Percentiles rank a stretch among this genome's conserved stretches.
These are phyloP conservation scores for Trypanosoma cruzi DNA, from an alignment of 208 protist genomes.

Conservation along the genomic window DNA sequence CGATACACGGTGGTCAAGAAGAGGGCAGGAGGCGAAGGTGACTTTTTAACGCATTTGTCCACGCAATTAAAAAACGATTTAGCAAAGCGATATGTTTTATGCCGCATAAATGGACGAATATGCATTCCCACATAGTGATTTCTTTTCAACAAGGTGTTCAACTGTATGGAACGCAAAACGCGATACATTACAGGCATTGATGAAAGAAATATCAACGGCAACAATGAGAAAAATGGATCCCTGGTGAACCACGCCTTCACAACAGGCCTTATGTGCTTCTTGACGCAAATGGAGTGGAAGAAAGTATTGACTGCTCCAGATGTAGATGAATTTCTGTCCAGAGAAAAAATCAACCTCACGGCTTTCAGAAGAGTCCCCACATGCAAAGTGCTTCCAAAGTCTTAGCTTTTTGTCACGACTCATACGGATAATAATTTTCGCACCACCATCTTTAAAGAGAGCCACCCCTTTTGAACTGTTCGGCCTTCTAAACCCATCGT, in stretches of 20 bases:
- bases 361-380: constrained; percentile 9
- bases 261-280: constrained; percentile 9
- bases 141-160: neutral
- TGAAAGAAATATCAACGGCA: constrained; percentile 23
- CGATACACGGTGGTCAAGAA: constrained; percentile 32
- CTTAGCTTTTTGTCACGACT: constrained; percentile 33
- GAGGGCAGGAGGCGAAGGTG: neutral
- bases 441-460: constrained; percentile 25
- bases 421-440: constrained; percentile 33
- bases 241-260: constrained; percentile 8
- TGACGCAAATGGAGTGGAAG: constrained; percentile 27
- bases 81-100: constrained; percentile 4
- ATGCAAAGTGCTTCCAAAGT: constrained; percentile 29
- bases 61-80: constrained; percentile 20
- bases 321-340: constrained; percentile 30
- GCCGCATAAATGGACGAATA: constrained; percentile 20
- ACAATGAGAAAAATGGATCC: constrained; percentile 20
- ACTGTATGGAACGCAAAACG: constrained; percentile 3
- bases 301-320: constrained; percentile 49
- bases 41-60: neutral
- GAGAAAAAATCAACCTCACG: constrained; percentile 25
- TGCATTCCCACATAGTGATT: constrained; percentile 18
- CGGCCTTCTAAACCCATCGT: constrained; percentile 16
- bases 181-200: constrained; percentile 16
- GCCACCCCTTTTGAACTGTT: constrained; percentile 6